Evolutionary conservation across 495 filamentous ascomycete species (phyloP), one percentile per base, ranked within the genome.

Genomic region (Lophiostoma macrostomum): DNA sequence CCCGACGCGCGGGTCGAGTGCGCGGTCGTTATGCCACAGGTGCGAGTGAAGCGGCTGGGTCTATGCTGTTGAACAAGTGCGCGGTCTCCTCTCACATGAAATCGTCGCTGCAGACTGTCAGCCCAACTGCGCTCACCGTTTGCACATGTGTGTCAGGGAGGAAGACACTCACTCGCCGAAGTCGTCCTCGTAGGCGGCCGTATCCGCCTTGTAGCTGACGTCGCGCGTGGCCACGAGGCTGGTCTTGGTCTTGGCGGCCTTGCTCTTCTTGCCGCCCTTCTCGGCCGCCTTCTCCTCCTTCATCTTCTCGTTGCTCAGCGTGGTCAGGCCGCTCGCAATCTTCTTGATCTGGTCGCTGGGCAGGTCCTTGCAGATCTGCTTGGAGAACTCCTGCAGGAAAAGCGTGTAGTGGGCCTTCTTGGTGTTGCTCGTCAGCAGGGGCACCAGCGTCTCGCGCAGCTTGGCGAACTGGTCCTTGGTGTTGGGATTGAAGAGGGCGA

Each of bases 241-340:
- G 32, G 86, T 78, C 82, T 99, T 99, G 13, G 86, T 91, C 81
- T 96, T 96, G 34, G 86, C 86, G 8, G 88, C 88, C 78, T 96
- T 96, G 53, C 74, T 85, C 80, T 97, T 99, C 85, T 96, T 97
- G 56, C 83, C 88, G 20, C 87, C 87, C 77, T 96, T 97, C 59
- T 96, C 91, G 3, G 88, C 82, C 11, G 83, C 80, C 76, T 96
- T 95, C 81, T 99, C 94, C 72, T 96, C 93, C 76, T 88, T 94
- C 88, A 96, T 88, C 80, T 93, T 96, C 80, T 99, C 94, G 65
- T 99, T 99, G 62, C 87, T 78, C 40, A 95, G 75, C 10, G 86
- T 84, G 18, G 90, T 91, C 64, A 97, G 70, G 24, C 80, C 79
- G 72, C 84, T 91, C 3, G 89, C 80, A 50, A 96, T 80, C 77